phyloP scores from a whole-genome alignment of 2,329 filamentous ascomycete genomes.

The Colletotrichum siamense region DNA sequence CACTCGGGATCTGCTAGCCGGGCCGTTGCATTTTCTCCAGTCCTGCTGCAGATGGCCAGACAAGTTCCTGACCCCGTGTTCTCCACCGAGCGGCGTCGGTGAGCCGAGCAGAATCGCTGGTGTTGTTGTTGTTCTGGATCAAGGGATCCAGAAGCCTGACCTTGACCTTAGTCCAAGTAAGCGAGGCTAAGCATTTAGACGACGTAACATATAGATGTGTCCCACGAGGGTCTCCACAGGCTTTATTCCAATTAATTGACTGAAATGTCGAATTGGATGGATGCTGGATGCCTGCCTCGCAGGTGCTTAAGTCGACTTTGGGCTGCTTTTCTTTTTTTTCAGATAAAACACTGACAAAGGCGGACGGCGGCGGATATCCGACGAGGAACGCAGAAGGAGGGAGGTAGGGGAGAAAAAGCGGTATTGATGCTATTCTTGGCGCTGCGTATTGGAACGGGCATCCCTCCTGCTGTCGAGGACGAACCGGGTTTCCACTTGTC shows the following conservation, averaged over 20 bases:
- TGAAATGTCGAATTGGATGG: background rate
- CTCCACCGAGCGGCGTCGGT: constrained; percentile 2
- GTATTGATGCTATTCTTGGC: constrained; percentile 13
- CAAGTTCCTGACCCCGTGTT: background rate
- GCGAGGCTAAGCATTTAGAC: constrained; percentile 19
- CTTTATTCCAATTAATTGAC: background rate
- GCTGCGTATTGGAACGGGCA: background rate
- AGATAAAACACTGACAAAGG: constrained; percentile 12
- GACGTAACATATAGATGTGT: constrained; percentile 5
- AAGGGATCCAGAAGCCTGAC: background rate
- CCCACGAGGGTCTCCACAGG: background rate
- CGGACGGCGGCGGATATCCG: constrained; percentile 4
- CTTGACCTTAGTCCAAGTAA: background rate
- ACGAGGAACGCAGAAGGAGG: background rate
- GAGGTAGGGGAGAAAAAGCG: background rate
- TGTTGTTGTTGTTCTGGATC: background rate
- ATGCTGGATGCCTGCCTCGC: background rate
- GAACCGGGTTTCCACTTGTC: background rate
- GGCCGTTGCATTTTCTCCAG: constrained; percentile 3
- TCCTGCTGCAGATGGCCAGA: constrained; percentile 4
- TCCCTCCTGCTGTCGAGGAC: background rate
- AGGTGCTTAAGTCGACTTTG: background rate
- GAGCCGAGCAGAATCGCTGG: background rate
- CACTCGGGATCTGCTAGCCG: constrained; percentile 11
- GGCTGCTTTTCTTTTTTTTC: background rate